Evolutionary conservation across 2,329 filamentous ascomycete genomes (phyloP), one percentile per base, ranked within the genome.

Genomic region (Clonostachys chloroleuca): DNA sequence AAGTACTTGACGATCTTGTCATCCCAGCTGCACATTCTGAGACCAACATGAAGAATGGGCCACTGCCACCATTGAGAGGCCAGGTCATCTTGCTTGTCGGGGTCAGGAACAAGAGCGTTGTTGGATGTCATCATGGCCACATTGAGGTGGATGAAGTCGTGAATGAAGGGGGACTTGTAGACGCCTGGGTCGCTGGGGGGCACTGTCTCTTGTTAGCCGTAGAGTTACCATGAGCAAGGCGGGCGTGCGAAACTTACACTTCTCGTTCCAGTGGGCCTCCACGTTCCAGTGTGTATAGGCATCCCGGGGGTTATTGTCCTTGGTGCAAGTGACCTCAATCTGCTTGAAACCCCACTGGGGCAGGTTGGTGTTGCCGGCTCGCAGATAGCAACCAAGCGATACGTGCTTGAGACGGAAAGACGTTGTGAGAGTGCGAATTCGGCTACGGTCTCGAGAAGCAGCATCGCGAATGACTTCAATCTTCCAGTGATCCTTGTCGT

Each of bases 121-220:
- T 99, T 99, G 37, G 94, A 97, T 5, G 94, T 99, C 92, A 97
- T 96, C 94, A 99, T 99, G 52, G 94, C 94, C 52, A 99, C 94
- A 65, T 99, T 99, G 51, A 97, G 75, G 67, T 99, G 94, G 53
- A 99, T 86, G 61, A 99, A 99, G 68, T 99, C 94, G 64, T 95
- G 92, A 62, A 96, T 77, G 78, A 99, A 99, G 3, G 95, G 94
- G 35, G 92, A 97, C 73, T 89, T 95, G 76, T 96, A 99, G 48
- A 89, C 86, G 59, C 87, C 89, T 47, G 94, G 89, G 67, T 96
- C 88, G 57, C 88, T 87, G 52, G 89, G 83, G 37, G 94, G 92
- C 24, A 97, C 89, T 94, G 59, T 43, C 6, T 35, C 41, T 35
- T 16, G 36, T 70, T 64, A 72, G 69, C 60, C 51, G 44, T 34